A percentile compares a stretch with the other conserved stretches of the same genome.
phyloP scores from a whole-genome alignment of 176 grass and related monocot genomes.

The Oryza coarctata region DNA sequence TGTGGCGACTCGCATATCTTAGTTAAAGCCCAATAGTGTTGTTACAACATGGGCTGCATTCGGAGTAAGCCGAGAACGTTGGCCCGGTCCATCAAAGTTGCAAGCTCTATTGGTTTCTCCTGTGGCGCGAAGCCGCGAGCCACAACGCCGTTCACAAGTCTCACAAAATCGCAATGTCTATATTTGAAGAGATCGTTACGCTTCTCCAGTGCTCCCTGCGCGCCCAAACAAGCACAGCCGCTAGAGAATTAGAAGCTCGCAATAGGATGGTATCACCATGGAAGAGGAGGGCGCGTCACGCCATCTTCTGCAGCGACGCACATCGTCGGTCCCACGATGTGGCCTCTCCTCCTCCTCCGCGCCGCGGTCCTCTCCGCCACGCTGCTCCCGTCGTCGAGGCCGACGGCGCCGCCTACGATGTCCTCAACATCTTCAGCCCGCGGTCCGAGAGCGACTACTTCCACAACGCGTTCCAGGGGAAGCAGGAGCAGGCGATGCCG shows the following conservation, averaged over 20 bases:
- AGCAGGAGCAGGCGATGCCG: neutral
- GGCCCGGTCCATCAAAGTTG: neutral
- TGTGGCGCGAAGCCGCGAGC: conserved; percentile 4
- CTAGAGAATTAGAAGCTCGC: conserved; percentile 23
- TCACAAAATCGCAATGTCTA: conserved; percentile 25
- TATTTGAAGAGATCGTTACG: conserved; percentile 41
- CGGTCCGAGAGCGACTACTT: conserved; percentile 25
- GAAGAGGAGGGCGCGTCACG: neutral
- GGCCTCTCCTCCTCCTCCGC: conserved; percentile 31
- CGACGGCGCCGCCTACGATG: conserved; percentile 16
- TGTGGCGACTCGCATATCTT: neutral
- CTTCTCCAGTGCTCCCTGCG: neutral
- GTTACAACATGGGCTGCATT: neutral
- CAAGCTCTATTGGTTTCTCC: neutral
- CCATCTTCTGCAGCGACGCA: neutral
- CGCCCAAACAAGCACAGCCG: conserved; percentile 29
- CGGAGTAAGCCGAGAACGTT: neutral
- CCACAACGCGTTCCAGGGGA: conserved; percentile 23
- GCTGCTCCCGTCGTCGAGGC: conserved; percentile 30
- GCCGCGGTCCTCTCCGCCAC: neutral
- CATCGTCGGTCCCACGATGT: conserved; percentile 9
- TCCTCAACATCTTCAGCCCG: conserved; percentile 37
- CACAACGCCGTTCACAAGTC: neutral
- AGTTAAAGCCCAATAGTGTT: neutral
- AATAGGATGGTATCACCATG: neutral